phyloP scores from a whole-genome alignment of 345 rosid genomes.

The Boechera divaricarpa region DNA sequence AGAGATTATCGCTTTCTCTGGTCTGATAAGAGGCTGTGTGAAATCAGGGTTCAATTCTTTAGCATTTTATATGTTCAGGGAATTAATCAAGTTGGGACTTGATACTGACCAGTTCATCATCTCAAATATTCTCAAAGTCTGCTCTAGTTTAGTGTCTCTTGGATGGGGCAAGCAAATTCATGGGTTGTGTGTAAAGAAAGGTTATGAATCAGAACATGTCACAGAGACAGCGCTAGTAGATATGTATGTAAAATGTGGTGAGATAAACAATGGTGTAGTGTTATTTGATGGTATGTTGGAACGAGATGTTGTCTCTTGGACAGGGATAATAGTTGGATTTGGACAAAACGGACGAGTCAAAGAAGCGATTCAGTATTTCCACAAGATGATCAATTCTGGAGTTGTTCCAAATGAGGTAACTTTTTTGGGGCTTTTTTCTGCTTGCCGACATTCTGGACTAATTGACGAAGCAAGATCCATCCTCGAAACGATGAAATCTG shows the following conservation, averaged over 20 bases:
- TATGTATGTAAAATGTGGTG: constrained; percentile 77
- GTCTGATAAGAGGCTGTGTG: constrained; percentile 60
- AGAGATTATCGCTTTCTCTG: constrained; percentile 71
- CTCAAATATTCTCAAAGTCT: constrained; percentile 61
- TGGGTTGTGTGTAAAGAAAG: constrained; percentile 61
- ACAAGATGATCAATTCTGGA: constrained; percentile 57
- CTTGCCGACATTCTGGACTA: constrained; percentile 75
- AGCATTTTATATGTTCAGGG: constrained; percentile 56
- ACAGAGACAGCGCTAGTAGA: constrained; percentile 57
- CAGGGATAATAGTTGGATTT: constrained; percentile 72
- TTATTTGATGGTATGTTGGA: constrained; percentile 51
- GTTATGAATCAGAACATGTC: constrained; percentile 59
- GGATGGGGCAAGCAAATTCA: constrained; percentile 66
- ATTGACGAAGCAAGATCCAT: constrained; percentile 58
- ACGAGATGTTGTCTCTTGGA: constrained; percentile 72
- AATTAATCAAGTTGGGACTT: constrained; percentile 50
- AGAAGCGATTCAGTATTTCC: constrained; percentile 60
- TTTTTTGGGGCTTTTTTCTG: constrained; percentile 67
- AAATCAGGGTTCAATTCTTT: constrained; percentile 51
- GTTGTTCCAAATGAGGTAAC: constrained; percentile 75
- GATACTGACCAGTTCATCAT: constrained; percentile 59
- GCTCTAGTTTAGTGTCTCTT: constrained; percentile 65
- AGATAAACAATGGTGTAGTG: constrained; percentile 57
- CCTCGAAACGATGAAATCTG: constrained; percentile 56
- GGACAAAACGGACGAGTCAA: constrained; percentile 72